Evolutionary conservation across 2,329 filamentous ascomycete genomes (phyloP), one percentile per base, ranked within the genome.

Genomic region (Sphaerostilbella broomeana): DNA sequence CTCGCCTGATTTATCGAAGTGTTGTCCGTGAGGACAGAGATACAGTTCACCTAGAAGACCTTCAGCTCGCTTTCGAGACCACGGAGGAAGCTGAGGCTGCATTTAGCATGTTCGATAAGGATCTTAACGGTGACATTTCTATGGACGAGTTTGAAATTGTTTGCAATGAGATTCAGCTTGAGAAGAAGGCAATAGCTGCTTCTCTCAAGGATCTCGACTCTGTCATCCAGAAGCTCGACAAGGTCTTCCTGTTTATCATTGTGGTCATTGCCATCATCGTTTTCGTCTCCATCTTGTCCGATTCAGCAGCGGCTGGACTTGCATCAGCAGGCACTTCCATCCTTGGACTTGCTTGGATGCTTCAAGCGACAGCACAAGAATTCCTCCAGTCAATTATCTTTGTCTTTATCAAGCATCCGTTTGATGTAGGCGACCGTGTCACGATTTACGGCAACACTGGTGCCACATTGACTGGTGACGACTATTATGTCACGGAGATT

Each of bases 401-500:
- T 57, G 89, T 95, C 50, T 95, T 95, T 52, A 82, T 95, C 64
- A 95, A 95, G 68, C 90, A 97, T 58, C 90, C 90, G 1, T 97
- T 95, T 52, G 90, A 97, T 60, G 89, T 95, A 4, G 90, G 90
- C 38, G 90, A 97, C 59, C 81, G 90, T 52, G 86, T 97, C 6
- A 86, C 84, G 1, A 77, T 97, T 15, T 95, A 95, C 54, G 89
- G 89, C 38, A 94, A 88, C 52, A 87, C 87, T 1, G 90, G 90
- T 45, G 73, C 80, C n/a, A 59, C 73, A 12, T 73, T 87, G 55
- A 77, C 74, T 24, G 89, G 89, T 31, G 90, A 95, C 52, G 90
- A 95, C 54, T 97, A 95, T 63, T 95, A 94, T 49, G 89, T 97
- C 38, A 94, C 94, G 39, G 86, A 95, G 56, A 94, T 97, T 40